phyloP scores from a whole-genome alignment of 345 rosid species.

The Pistacia integerrima region DNA sequence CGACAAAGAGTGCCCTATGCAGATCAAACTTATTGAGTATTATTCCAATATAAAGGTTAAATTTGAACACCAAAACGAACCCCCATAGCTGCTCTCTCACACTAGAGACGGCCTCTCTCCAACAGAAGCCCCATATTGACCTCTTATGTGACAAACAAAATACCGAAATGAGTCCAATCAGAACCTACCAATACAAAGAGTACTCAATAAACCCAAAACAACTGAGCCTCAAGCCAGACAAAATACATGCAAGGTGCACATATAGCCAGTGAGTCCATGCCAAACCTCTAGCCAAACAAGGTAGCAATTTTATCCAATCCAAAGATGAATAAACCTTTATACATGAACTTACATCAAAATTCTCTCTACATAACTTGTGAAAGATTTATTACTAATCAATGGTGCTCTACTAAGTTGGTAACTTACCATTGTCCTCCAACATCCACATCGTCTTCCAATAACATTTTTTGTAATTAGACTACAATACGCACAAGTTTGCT shows the following conservation, averaged over 20 bases:
- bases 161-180: background rate
- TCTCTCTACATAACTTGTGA: too few relatives aligned
- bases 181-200: background rate
- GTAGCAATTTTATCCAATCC: background rate
- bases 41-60: too few relatives aligned
- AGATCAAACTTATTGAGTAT: too few relatives aligned
- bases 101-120: background rate
- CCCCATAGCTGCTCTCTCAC: background rate
- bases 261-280: background rate
- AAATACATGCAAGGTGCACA: background rate
- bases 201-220: background rate
- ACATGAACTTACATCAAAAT: background rate
- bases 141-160: background rate
- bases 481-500: background rate
- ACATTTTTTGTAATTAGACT: background rate
- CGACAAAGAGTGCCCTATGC: too few relatives aligned
- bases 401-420: background rate
- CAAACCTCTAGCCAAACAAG: background rate
- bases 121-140: background rate
- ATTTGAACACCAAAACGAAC: too few relatives aligned
- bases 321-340: background rate
- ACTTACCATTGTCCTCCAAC: background rate
- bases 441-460: background rate
- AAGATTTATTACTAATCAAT: background rate
- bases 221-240: background rate